These are phyloP conservation scores for Picea sitchensis DNA, from an alignment of 75 land plant species.

Conservation along the genomic window DNA sequence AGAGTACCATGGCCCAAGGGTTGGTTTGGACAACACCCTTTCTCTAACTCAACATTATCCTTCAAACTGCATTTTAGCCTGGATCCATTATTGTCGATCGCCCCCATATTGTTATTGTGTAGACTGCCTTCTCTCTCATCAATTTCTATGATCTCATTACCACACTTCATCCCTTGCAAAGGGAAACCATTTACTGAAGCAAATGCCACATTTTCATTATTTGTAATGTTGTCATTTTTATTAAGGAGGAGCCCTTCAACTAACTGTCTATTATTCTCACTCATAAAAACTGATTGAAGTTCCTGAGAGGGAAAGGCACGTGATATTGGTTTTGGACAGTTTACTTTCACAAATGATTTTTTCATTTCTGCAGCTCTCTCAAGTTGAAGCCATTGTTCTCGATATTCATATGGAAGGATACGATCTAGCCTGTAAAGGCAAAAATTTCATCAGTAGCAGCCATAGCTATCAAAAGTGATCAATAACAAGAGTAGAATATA, in stretches of 20 bases:
- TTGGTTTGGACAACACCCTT: background rate
- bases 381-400: conserved; percentile 27
- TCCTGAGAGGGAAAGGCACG: conserved; percentile 11
- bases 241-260: conserved; percentile 28
- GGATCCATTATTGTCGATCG: background rate
- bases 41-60: background rate
- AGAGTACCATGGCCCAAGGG: background rate
- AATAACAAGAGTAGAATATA: background rate
- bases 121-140: background rate
- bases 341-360: conserved; percentile 11
- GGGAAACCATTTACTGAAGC: background rate
- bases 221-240: conserved; percentile 2
- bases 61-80: background rate
- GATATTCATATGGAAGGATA: conserved; percentile 33
- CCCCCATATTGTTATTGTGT: background rate
- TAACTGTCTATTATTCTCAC: conserved; percentile 25
- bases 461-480: background rate
- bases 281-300: conserved; percentile 37
- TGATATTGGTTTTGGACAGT: conserved; percentile 20
- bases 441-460: background rate
- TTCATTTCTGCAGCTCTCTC: conserved; percentile 25
- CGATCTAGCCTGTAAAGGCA: conserved; percentile 26
- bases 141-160: background rate
- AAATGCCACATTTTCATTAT: background rate
- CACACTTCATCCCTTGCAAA: background rate